A percentile compares a stretch with the other conserved stretches of the same genome.
Conservation (phyloP, 768 basidiomycete genomes). For the Suillus americanus region DNA sequence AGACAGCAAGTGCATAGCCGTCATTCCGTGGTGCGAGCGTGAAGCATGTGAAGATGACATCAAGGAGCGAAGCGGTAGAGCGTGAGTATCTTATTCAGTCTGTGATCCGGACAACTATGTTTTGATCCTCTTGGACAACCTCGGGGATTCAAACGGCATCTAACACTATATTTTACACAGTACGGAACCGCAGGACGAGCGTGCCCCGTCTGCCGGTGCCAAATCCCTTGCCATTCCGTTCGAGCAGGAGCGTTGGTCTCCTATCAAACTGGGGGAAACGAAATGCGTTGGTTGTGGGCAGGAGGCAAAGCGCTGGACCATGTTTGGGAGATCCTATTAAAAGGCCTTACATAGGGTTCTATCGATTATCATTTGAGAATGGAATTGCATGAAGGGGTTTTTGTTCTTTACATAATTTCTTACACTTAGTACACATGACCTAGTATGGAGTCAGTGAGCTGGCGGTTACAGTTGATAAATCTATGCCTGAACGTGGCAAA, state of each 20-base stretch:
- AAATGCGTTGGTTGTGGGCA: constrained; percentile 88
- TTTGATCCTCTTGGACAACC: background rate
- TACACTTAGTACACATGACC: background rate
- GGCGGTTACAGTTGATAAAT: background rate
- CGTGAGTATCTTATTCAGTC: constrained; percentile 45
- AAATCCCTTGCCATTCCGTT: constrained; percentile 97
- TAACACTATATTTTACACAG: constrained; percentile 36
- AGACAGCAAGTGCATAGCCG: constrained; percentile 83
- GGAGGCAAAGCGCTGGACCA: constrained; percentile 92
- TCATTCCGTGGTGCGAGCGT: constrained; percentile 95
- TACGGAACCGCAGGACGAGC: constrained; percentile 87
- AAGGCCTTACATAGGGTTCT: background rate
- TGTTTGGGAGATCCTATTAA: constrained; percentile 92
- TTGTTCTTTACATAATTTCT: background rate
- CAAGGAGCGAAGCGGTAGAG: constrained; percentile 87
- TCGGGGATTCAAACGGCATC: background rate
- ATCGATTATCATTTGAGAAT: constrained; percentile 3
- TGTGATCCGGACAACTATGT: background rate
- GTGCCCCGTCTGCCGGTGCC: constrained; percentile 95
- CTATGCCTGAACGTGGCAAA: background rate
- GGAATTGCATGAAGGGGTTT: background rate
- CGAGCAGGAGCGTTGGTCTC: constrained; percentile 80
- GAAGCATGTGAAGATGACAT: constrained; percentile 96
- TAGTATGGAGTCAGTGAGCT: background rate
- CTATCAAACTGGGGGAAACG: constrained; percentile 80